Evolutionary conservation across 257 asterid genomes (phyloP).

Genomic region (Ehretia macrophylla): DNA sequence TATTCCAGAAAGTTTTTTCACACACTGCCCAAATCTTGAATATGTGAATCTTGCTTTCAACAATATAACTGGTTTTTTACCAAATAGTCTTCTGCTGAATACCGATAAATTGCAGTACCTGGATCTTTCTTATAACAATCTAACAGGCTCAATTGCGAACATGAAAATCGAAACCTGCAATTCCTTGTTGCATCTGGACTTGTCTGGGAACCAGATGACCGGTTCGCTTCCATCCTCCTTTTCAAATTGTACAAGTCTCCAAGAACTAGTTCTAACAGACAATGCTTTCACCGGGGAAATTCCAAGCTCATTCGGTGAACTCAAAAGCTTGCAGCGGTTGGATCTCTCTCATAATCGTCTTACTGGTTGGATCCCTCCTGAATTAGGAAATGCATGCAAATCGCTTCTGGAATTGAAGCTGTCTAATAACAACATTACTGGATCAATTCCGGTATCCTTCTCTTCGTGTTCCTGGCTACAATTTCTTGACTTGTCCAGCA

Average conservation of each 20-base stretch:
- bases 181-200: slow-evolving; percentile 57
- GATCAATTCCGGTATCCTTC: slow-evolving; percentile 64
- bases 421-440: slow-evolving; percentile 72
- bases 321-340: slow-evolving; percentile 51
- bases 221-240: slow-evolving; percentile 57
- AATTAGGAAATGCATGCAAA: slow-evolving; percentile 52
- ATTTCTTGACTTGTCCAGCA: slow-evolving; percentile 59
- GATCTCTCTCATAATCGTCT: slow-evolving; percentile 82
- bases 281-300: slow-evolving; percentile 66
- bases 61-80: slow-evolving; percentile 60
- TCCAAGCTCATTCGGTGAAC: slow-evolving; percentile 51
- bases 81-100: slow-evolving; percentile 41
- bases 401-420: slow-evolving; percentile 73
- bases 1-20: slow-evolving; percentile 50
- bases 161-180: slow-evolving; percentile 57
- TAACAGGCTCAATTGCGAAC: slow-evolving; percentile 53
- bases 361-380: slow-evolving; percentile 80
- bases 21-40: slow-evolving; percentile 58
- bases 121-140: slow-evolving; percentile 74
- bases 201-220: slow-evolving; percentile 63
- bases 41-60: slow-evolving; percentile 75
- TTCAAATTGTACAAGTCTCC: slow-evolving; percentile 62
- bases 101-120: slow-evolving; percentile 55
- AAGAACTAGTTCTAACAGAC: slow-evolving; percentile 43
- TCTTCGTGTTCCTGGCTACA: slow-evolving; percentile 64